Conservation (phyloP, 371 early-diverging fungal genomes). For the Sporodiniella umbellata region DNA sequence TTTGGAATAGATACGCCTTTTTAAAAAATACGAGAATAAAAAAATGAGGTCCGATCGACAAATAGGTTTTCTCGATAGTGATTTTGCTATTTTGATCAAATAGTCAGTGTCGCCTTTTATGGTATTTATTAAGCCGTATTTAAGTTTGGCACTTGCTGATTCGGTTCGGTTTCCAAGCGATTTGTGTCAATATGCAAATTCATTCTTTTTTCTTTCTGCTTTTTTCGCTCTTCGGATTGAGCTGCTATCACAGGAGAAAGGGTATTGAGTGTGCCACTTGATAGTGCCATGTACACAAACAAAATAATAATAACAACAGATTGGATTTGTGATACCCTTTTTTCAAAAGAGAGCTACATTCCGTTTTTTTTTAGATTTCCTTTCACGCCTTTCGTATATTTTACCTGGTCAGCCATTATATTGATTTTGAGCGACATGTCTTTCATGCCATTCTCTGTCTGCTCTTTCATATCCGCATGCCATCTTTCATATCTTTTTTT, state of each 20-base stretch:
- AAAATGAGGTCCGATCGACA: not conserved
- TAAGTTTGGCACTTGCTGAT: not conserved
- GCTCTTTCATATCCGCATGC: constrained; percentile 55
- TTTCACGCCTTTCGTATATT: too few species aligned
- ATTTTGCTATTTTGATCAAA: not conserved
- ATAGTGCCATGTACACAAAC: constrained; percentile 54
- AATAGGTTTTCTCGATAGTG: not conserved
- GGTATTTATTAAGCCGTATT: not conserved
- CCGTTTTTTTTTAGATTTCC: too few species aligned
- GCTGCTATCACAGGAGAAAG: constrained; percentile 47
- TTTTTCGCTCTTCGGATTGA: constrained; percentile 37
- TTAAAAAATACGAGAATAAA: not conserved
- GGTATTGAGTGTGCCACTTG: constrained; percentile 38
- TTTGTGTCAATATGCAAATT: not conserved
- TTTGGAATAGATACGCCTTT: not conserved
- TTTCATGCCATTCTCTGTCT: constrained; percentile 42
- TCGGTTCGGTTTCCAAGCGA: not conserved
- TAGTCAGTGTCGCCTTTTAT: not conserved
- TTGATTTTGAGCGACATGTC: constrained; percentile 48
- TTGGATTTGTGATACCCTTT: constrained; percentile 59
- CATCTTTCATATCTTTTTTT: constrained; percentile 56
- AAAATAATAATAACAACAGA: constrained; percentile 50
- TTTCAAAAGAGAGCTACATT: constrained; percentile 59
- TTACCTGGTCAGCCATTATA: constrained; percentile 57
- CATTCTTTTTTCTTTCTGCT: not conserved